Percentiles rank a stretch among this genome's conserved stretches.
Conservation (phyloP, 208 protist genomes). For the Trypanosoma theileri region DNA sequence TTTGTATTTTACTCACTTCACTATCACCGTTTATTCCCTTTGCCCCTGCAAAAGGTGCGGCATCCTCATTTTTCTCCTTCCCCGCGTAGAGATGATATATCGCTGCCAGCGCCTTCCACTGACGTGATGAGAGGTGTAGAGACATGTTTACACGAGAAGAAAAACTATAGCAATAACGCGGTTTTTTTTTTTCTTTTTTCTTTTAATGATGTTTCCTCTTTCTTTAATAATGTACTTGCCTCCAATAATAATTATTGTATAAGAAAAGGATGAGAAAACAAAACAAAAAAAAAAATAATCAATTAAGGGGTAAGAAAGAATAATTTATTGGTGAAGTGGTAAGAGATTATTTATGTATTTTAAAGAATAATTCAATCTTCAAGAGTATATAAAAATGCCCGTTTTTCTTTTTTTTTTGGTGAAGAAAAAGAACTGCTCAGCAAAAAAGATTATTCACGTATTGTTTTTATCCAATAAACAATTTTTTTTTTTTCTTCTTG, state of each 20-base stretch:
- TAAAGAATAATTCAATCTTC: too few species aligned
- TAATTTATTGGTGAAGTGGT: background rate
- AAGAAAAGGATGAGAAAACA: background rate
- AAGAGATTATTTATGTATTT: too few species aligned
- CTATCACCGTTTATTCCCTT: background rate
- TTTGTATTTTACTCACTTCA: too few species aligned
- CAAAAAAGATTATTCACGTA: too few species aligned
- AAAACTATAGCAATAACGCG: background rate
- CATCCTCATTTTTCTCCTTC: background rate
- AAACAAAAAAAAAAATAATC: background rate
- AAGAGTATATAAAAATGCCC: too few species aligned
- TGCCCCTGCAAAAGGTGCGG: background rate
- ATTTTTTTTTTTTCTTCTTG: too few species aligned
- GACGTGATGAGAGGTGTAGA: constrained; percentile 5
- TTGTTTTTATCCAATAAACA: too few species aligned
- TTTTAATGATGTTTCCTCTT: background rate
- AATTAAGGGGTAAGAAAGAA: background rate
- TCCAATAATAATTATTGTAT: background rate
- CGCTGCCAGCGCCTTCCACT: constrained; percentile 28
- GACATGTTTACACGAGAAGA: background rate
- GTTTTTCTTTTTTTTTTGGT: too few species aligned
- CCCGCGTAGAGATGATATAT: constrained; percentile 29
- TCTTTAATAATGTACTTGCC: constrained; percentile 2
- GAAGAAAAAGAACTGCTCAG: too few species aligned
- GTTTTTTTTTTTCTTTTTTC: constrained; percentile 10